Evolutionary conservation across 2,329 filamentous ascomycete genomes (phyloP).

Genomic region (Epichloe sibirici): DNA sequence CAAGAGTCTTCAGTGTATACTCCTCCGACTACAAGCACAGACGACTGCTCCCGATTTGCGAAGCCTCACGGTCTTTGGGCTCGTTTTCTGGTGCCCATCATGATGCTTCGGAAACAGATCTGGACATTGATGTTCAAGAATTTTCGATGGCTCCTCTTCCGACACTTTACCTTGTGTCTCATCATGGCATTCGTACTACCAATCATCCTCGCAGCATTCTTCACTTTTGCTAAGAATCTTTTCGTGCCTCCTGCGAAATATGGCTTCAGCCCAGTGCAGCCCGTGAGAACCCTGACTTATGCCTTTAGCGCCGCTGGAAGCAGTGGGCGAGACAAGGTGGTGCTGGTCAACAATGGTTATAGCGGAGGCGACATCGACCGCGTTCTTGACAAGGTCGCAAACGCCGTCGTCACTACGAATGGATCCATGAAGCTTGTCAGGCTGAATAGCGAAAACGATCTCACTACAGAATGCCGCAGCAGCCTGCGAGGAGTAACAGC

Average conservation of each 20-base stretch:
- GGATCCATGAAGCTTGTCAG: constrained; percentile 41
- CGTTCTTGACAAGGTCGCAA: constrained; percentile 52
- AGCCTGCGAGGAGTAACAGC: constrained; percentile 52
- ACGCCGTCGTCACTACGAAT: constrained; percentile 45
- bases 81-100: constrained; percentile 14
- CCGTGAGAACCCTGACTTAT: constrained; percentile 51
- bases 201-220: constrained; percentile 43
- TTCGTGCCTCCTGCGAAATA: constrained; percentile 67
- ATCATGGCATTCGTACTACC: constrained; percentile 49
- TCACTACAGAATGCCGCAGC: constrained; percentile 51
- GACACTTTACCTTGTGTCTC: constrained; percentile 38
- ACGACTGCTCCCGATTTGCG: background rate
- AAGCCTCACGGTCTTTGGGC: background rate
- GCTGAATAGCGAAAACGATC: constrained; percentile 40
- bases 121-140: constrained; percentile 52
- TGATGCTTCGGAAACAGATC: constrained; percentile 44
- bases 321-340: constrained; percentile 52
- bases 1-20: too few relatives aligned
- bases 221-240: constrained; percentile 66
- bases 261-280: constrained; percentile 52
- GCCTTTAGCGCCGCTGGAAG: constrained; percentile 46
- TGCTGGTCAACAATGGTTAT: constrained; percentile 66
- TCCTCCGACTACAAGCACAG: too few relatives aligned
- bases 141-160: constrained; percentile 42
- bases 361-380: constrained; percentile 57